Conservation (phyloP, 2,329 filamentous ascomycete genomes). For the Claviceps pazoutovae region DNA sequence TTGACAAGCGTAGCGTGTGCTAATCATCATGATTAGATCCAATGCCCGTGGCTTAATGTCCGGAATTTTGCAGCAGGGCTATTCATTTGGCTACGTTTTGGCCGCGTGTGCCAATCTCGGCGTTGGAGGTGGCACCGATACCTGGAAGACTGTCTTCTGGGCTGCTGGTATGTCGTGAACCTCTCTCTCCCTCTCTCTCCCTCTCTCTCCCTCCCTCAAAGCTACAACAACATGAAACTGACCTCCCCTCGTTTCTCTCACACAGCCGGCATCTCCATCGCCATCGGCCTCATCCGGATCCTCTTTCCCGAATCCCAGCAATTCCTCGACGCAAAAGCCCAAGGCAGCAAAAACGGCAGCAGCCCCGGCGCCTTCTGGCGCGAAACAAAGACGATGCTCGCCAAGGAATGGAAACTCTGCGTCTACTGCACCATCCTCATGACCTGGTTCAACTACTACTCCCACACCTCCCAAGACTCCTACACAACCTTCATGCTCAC, state of each 20-base stretch:
- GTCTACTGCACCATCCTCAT: conserved; percentile 67
- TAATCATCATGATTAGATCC: conserved; percentile 19
- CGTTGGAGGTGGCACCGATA: conserved; percentile 47
- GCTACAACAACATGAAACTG: no score
- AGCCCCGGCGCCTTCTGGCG: conserved; percentile 46
- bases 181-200: neutral
- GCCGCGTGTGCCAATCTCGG: conserved; percentile 64
- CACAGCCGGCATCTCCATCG: conserved; percentile 49
- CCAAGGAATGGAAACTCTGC: conserved; percentile 60
- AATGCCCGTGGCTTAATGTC: conserved; percentile 68
- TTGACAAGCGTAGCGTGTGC: no score
- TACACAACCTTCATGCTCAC: conserved; percentile 71
- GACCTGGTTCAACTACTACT: conserved; percentile 65
- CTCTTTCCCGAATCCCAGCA: conserved; percentile 62
- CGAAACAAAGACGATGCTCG: conserved; percentile 55
- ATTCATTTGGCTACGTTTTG: conserved; percentile 66
- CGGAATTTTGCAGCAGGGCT: conserved; percentile 71
- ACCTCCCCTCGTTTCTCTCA: neutral
- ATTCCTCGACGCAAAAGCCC: conserved; percentile 55
- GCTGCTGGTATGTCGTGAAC: conserved; percentile 31
- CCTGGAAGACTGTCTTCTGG: conserved; percentile 69
- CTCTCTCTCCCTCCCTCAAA: conserved; percentile 2
- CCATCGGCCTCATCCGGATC: conserved; percentile 51
- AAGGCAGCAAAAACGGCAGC: conserved; percentile 37
- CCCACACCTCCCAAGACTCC: conserved; percentile 66